Base-by-base conservation (phyloP, 176 grass and related monocot species). In the Bothriochloa decipiens region DNA sequence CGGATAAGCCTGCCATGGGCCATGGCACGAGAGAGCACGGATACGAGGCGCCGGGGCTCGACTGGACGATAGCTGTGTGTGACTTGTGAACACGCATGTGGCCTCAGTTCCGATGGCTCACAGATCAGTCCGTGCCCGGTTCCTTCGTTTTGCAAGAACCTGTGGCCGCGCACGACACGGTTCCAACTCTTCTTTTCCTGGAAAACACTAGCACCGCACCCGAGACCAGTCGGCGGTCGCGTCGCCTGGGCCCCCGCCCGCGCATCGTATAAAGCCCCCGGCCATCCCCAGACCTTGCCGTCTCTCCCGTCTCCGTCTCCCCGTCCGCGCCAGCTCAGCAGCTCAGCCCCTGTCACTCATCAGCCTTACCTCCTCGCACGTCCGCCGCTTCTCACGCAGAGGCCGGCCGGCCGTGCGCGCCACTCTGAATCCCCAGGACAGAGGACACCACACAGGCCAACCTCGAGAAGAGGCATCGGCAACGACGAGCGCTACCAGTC, bases 351-450 rank as follows among this genome's bases (percentile, higher is more conserved):
- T 37, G 64, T 46, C 27, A 27, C 4, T 2, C 60, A 23, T 25
- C 72, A 12, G 7, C 28, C 10, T 32, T 65, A 57, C 72, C 28
- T 33, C 88, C 83, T 57, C 65, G 53, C 73, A 67, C 88, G 78
- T 77, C 68, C 27, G 6, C 4, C 3, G 14, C 55, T 47, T 1
- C 28, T 15, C n/a, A 12, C 22, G 29, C 25, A 11, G 11, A 81
- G 64, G 79, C 63, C 50, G 29, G n/a, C 60, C 35, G 66, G n/a
- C n/a, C n/a, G n/a, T 10, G 66, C 9, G 65, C 20, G 37, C 7
- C 68, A 23, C 41, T 46, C n/a, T 27, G 41, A 46, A 65, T 15
- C 11, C 32, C 17, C 16, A 35, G 33, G 37, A 39, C 37, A 39
- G 37, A 46, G 0, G 4, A 47, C 25, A 29, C 28, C 2, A 43